phyloP scores from a whole-genome alignment of 257 asterid species.

The Solanum peruvianum region DNA sequence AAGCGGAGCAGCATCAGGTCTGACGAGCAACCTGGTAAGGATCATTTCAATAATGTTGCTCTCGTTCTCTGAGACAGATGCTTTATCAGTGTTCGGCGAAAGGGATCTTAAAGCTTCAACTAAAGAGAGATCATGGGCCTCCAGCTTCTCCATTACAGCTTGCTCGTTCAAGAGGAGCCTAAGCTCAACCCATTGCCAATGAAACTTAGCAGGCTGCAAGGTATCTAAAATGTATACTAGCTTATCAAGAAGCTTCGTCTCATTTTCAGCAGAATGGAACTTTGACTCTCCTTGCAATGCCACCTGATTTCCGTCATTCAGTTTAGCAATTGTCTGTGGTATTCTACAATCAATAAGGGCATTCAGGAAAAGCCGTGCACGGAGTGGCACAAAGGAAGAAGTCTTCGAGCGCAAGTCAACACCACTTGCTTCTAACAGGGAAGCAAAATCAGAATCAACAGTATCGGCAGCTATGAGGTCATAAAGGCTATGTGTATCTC shows the following conservation, averaged over 20 bases:
- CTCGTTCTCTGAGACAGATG: conserved; percentile 72
- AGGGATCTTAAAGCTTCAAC: conserved; percentile 71
- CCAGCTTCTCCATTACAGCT: conserved; percentile 78
- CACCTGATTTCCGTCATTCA: conserved; percentile 43
- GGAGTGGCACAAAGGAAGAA: conserved; percentile 83
- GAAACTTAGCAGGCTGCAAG: conserved; percentile 94
- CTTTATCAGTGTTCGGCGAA: conserved; percentile 63
- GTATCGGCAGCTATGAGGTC: conserved; percentile 62
- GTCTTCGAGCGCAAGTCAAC: conserved; percentile 51
- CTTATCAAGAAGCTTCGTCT: conserved; percentile 53
- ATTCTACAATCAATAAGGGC: conserved; percentile 76
- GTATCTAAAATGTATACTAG: conserved; percentile 77
- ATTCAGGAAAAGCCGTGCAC: conserved; percentile 84
- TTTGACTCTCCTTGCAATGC: conserved; percentile 53
- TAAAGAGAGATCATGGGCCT: conserved; percentile 48
- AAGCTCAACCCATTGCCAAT: conserved; percentile 99
- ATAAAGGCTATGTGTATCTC: conserved; percentile 71
- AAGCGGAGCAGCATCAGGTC: conserved; percentile 98
- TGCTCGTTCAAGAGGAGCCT: conserved; percentile 92
- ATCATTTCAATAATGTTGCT: conserved; percentile 76
- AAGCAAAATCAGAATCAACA: conserved; percentile 75
- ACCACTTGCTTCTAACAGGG: conserved; percentile 57
- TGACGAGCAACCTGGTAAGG: conserved; percentile 80
- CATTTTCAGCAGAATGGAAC: conserved; percentile 50
- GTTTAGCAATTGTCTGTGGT: conserved; percentile 37